Evolutionary conservation across 768 basidiomycete species (phyloP).

Genomic region (Tubosaeta sp.): DNA sequence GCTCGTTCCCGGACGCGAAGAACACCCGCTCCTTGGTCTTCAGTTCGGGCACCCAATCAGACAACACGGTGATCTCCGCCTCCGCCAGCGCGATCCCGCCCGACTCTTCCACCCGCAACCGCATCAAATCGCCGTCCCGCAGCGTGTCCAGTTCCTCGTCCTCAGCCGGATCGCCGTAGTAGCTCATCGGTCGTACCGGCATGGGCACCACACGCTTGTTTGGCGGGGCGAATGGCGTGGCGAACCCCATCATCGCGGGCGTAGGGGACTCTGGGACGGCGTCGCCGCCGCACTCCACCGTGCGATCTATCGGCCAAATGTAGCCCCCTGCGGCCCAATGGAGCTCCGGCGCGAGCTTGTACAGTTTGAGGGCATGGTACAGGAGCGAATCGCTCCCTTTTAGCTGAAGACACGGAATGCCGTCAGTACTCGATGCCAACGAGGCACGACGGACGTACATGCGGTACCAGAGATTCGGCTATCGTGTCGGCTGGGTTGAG

Average conservation of each 20-base stretch:
- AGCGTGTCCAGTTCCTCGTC: slow-evolving; percentile 31
- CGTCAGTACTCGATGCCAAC: slow-evolving; percentile 13
- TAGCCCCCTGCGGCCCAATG: slow-evolving; percentile 83
- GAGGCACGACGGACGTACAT: slow-evolving; percentile 41
- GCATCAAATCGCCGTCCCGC: slow-evolving; percentile 37
- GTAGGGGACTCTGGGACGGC: slow-evolving; percentile 27
- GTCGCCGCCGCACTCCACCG: slow-evolving; percentile 58
- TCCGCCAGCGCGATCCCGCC: slow-evolving; percentile 63
- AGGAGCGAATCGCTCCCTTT: slow-evolving; percentile 74
- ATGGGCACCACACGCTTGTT: slow-evolving; percentile 29
- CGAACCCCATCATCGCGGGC: slow-evolving; percentile 22
- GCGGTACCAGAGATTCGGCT: slow-evolving; percentile 67
- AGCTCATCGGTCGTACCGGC: slow-evolving; percentile 39
- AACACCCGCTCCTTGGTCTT: slow-evolving; percentile 66
- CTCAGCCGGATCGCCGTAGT: slow-evolving; percentile 38
- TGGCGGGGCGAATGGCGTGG: slow-evolving; percentile 19
- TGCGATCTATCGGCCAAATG: slow-evolving; percentile 71
- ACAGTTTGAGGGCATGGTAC: slow-evolving; percentile 72
- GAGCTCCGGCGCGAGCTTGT: slow-evolving; percentile 69
- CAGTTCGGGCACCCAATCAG: slow-evolving; percentile 44
- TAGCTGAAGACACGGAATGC: slow-evolving; percentile 40
- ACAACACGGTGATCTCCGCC: slow-evolving; percentile 57
- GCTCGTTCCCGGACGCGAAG: slow-evolving; percentile 59
- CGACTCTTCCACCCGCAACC: slow-evolving; percentile 57
- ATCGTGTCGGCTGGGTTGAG: slow-evolving; percentile 65